A percentile compares a stretch with the other conserved stretches of the same genome.
These are phyloP conservation scores for Clitopilus passeckerianus DNA, from an alignment of 768 basidiomycete genomes.

Conservation along the genomic window DNA sequence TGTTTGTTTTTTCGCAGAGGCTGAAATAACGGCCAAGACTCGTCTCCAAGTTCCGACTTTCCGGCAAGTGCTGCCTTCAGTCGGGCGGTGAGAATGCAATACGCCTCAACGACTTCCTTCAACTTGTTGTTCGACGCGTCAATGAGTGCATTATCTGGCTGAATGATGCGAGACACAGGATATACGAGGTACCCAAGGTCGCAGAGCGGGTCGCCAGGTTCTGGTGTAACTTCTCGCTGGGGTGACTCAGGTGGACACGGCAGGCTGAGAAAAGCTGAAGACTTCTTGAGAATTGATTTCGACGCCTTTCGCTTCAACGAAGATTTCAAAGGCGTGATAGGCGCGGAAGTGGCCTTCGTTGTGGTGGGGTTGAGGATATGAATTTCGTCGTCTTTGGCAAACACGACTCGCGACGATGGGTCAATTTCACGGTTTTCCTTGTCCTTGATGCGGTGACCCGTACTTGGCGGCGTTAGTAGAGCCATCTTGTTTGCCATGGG, in stretches of 20 bases:
- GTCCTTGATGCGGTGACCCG: constrained; percentile 47
- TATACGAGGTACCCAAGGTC: constrained; percentile 61
- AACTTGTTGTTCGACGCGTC: constrained; percentile 32
- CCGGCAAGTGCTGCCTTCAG: constrained; percentile 42
- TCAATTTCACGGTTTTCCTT: constrained; percentile 43
- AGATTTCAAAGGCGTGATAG: constrained; percentile 17
- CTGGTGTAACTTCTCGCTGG: constrained; percentile 68
- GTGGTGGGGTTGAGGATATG: constrained; percentile 26
- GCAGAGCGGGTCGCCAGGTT: constrained; percentile 62
- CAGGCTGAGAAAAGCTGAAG: constrained; percentile 22
- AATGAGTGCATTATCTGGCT: constrained; percentile 37
- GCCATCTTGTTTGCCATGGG: constrained; percentile 26
- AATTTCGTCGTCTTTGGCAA: constrained; percentile 48
- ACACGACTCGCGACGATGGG: constrained; percentile 34
- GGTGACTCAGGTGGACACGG: constrained; percentile 34
- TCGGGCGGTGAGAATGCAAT: constrained; percentile 64
- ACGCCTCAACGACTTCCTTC: constrained; percentile 49
- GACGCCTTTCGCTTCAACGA: constrained; percentile 38
- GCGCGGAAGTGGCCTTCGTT: constrained; percentile 13
- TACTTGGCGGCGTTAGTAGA: constrained; percentile 58
- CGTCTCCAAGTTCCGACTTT: constrained; percentile 43
- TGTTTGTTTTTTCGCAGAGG: constrained; percentile 54
- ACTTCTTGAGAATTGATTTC: constrained; percentile 71
- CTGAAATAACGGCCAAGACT: constrained; percentile 69
- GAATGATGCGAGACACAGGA: constrained; percentile 58